Evolutionary conservation across 2,329 filamentous ascomycete species (phyloP), one percentile per base, ranked within the genome.

Genomic region (Leptoxyphium fumago): DNA sequence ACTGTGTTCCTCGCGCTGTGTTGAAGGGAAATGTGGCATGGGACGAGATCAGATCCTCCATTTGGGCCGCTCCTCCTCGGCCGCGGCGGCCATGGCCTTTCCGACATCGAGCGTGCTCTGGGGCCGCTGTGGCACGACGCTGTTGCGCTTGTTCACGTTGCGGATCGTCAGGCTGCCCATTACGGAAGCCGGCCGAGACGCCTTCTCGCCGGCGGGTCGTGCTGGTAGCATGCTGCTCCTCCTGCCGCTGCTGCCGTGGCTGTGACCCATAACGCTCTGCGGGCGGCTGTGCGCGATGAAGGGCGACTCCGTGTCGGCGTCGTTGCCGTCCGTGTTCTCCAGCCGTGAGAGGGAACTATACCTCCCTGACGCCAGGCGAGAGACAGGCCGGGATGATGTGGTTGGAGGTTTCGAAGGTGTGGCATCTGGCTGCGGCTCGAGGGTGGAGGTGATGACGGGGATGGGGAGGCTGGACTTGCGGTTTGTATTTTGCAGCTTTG

Each of bases 131-230:
- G 43, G 45, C 15, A 53, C 36, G 44, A 52, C 44, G 39, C 49
- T 55, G 29, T 49, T 53, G 39, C 50, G 43, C 39, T 55, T 43
- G 10, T 50, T 50, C n/a, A 15, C 32, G 32, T 9, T 36, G 13
- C 43, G 46, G 15, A 44, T 38, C 29, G 28, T 44, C 40, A 52
- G 39, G 29, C 51, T 40, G 17, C 47, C 15, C 30, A 43, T 47
- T 42, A 54, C 50, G 39, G 52, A 50, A 6, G 45, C 29, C 3
- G 52, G 53, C 17, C 49, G 39, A 48, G 32, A 57, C 54, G 15
- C 46, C 54, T 29, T 60, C 57, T 53, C 55, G 43, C 53, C 53
- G 29, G 47, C 42, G 21, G 42, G 38, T 28, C 44, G 46, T 2
- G 48, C 41, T 11, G 50, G 50, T 21, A 53, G 46, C 48, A 55